Base-by-base conservation (phyloP, 2,329 filamentous ascomycete genomes). In the Phyllosticta citriasiana region DNA sequence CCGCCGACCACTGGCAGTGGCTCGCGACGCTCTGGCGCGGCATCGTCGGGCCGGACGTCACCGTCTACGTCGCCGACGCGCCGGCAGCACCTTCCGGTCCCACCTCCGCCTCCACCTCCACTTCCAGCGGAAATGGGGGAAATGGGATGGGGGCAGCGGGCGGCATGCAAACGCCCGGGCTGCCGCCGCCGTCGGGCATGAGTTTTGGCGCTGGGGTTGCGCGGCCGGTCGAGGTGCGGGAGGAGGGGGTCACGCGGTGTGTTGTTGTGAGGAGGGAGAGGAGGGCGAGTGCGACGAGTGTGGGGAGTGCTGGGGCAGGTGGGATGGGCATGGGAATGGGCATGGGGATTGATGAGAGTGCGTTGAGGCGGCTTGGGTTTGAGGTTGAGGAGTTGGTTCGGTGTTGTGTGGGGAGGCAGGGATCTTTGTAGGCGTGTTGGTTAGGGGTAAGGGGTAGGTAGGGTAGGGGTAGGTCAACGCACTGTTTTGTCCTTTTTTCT, bases 1-100 rank as follows among this genome's bases (percentile, higher is more conserved):
- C 89, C 0, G 82, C 88, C n/a, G 91, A 96, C 68, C 93, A 97
- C 76, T 97, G 93, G 91, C 89, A 95, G 73, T 97, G 93, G 93
- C 91, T 94, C 79, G 93, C 93, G 40, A 93, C 89, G 53, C 82
- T 97, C 24, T 97, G 93, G 93, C 86, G 92, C 9, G 90, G 91
- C 9, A 88, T 89, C 59, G 81, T 92, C 1, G 90, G 88, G 0
- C 85, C 93, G 0, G 93, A 97, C 72, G 76, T 93, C 54, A 88
- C 88, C 1, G 79, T 94, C 27, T 90, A 88, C 68, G 81, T 88
- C 19, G 80, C 78, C 52, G 72, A 76, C 55, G 71, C 68, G 24
- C 67, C 63, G 3, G 68, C 68, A n/a, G n/a, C 40, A 1, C 33
- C 14, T 40, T 40, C 33, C 72, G 35, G 65, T 67, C 4, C 60